A percentile compares a stretch with the other conserved stretches of the same genome.
Conservation (phyloP, 371 early-diverging fungal genomes). For the Mucor saturninus region DNA sequence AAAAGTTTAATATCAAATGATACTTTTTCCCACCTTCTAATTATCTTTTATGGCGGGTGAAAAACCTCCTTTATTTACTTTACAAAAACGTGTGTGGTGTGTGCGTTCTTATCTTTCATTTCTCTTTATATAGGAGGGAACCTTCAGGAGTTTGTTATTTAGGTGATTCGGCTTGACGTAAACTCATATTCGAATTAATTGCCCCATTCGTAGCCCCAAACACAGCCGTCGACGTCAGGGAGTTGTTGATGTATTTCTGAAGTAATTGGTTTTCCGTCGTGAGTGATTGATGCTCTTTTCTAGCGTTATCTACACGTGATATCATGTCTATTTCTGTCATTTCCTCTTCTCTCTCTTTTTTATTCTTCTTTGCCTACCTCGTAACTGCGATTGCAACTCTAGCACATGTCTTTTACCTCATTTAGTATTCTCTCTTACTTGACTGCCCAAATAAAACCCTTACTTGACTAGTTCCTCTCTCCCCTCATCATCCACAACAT, state of each 20-base stretch:
- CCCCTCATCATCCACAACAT: conserved; percentile 27
- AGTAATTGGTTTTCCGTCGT: conserved; percentile 55
- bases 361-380: conserved; percentile 26
- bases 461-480: conserved; percentile 46
- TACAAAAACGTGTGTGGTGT: conserved; percentile 1
- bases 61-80: neutral
- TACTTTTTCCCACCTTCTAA: conserved; percentile 14
- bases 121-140: neutral
- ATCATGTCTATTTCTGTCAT: conserved; percentile 35
- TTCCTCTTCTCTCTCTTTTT: neutral
- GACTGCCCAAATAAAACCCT: neutral
- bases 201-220: conserved; percentile 62
- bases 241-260: conserved; percentile 60
- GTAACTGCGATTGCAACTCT: conserved; percentile 45
- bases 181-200: conserved; percentile 31
- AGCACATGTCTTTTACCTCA: conserved; percentile 36
- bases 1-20: neutral
- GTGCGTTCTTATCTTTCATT: conserved; percentile 5
- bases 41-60: conserved; percentile 12
- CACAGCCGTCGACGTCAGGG: conserved; percentile 59
- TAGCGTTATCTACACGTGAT: conserved; percentile 49
- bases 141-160: conserved; percentile 7
- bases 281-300: conserved; percentile 53
- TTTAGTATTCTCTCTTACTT: neutral
- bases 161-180: conserved; percentile 27